Evolutionary conservation across 805 yeast species (phyloP), one percentile per base, ranked within the genome.

Genomic region (Lipomyces mesembrius): DNA sequence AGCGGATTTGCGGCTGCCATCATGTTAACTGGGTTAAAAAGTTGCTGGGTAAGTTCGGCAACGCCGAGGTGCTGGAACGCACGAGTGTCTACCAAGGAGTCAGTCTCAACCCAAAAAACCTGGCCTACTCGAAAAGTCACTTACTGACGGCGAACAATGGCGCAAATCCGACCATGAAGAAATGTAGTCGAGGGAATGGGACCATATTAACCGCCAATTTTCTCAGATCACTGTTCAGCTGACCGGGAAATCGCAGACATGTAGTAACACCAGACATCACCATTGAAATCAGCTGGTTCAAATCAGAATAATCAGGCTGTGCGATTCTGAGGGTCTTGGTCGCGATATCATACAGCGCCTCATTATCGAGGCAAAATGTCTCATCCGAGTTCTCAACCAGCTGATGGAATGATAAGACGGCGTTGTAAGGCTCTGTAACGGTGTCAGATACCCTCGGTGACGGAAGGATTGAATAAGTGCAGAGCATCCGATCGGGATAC

Each of bases 181-280:
- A 92, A 81, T 92, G 97, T 77, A 92, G 86, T 80, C 97, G 88
- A 78, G 96, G 96, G 87, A 92, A 92, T 62, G 97, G 97, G 67
- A 92, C 96, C 80, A 92, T 84, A 81, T 92, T 92, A 67, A 92
- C 97, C 17, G 97, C 97, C 76, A 92, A 84, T 79, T 92, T 92
- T 81, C 97, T 88, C 78, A 92, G 83, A 80, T 92, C 97, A 32
- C 96, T 88, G 82, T 92, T 92, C 78, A 92, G 86, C 82, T 92
- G 97, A 77, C 97, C 97, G 68, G 97, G 97, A 83, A 88, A 92
- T 81, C 97, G 89, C 75, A 92, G 84, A 22, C 97, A 90, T 22
- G 97, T 92, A 63, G 97, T 92, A 65, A 92, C 93, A 81, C 97
- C 97, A 25, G 95, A 88, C 97, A 92, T 92, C 65, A 92, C 97